These are phyloP conservation scores for Lipomyces sp. DNA, from an alignment of 805 yeast genomes.

Conservation along the genomic window DNA sequence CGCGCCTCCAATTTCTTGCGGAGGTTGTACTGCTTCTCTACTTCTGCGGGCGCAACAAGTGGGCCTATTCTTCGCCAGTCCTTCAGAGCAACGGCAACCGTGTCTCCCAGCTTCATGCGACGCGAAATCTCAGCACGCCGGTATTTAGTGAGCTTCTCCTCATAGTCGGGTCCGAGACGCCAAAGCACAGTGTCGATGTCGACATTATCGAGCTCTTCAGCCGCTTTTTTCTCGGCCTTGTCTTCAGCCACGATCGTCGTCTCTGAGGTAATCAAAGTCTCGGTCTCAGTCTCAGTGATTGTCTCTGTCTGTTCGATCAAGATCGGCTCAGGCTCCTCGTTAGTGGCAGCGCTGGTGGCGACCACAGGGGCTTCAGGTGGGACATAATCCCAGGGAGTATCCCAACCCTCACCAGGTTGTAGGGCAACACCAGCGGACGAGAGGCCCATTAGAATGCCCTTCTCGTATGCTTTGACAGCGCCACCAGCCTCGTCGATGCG, in stretches of 20 bases:
- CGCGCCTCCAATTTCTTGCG: conserved; percentile 33
- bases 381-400: conserved; percentile 39
- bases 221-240: not conserved
- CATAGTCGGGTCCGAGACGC: conserved; percentile 34
- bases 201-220: conserved; percentile 9
- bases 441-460: conserved; percentile 68
- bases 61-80: conserved; percentile 38
- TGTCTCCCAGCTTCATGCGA: conserved; percentile 37
- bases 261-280: conserved; percentile 4
- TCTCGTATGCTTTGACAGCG: conserved; percentile 72
- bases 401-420: conserved; percentile 80
- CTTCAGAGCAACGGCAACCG: conserved; percentile 36
- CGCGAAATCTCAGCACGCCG: conserved; percentile 37
- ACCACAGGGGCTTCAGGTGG: conserved; percentile 55
- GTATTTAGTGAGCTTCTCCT: conserved; percentile 27
- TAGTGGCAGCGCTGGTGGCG: conserved; percentile 59
- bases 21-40: conserved; percentile 27
- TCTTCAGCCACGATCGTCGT: conserved; percentile 10
- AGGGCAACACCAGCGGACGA: conserved; percentile 63
- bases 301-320: conserved; percentile 12
- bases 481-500: conserved; percentile 72
- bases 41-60: conserved; percentile 26
- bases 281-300: conserved; percentile 11
- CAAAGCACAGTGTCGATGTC: conserved; percentile 30
- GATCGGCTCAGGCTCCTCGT: conserved; percentile 11